Percentiles rank a stretch among this genome's conserved stretches.
These are phyloP conservation scores for Blastocystis sp. DNA, from an alignment of 352 stramenopile species.

Conservation along the genomic window DNA sequence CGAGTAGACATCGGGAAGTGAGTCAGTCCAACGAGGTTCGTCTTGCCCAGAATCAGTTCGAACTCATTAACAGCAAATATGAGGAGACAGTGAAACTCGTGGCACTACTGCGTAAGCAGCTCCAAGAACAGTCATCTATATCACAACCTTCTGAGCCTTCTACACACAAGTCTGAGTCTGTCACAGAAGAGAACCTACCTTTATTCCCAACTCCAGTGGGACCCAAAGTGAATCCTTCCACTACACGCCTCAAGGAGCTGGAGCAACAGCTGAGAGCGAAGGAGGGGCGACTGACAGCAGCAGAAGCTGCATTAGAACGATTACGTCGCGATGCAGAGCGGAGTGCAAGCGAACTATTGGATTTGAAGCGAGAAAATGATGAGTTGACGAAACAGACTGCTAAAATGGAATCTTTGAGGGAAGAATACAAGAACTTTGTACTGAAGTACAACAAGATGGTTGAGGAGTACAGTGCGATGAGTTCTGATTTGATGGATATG, in stretches of 20 bases:
- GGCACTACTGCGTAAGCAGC: constrained; percentile 78
- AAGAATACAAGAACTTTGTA: not conserved
- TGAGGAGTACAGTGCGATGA: not conserved
- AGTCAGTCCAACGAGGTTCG: not conserved
- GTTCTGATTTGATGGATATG: not conserved
- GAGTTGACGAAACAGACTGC: not conserved
- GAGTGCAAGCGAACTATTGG: constrained; percentile 1
- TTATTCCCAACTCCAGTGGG: not conserved
- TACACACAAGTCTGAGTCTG: not conserved
- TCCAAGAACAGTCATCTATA: constrained; percentile 65
- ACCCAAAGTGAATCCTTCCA: not conserved
- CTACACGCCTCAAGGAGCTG: not conserved
- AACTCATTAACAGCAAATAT: constrained; percentile 75
- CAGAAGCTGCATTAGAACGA: not conserved
- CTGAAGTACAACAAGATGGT: constrained; percentile 24
- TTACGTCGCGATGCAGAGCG: not conserved
- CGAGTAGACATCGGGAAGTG: too few species aligned
- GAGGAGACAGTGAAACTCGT: constrained; percentile 81
- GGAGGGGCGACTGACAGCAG: not conserved
- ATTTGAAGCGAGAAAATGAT: constrained; percentile 28
- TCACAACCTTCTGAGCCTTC: constrained; percentile 52
- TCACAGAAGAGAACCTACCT: not conserved
- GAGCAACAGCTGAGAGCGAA: not conserved
- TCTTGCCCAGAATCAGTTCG: constrained; percentile 1
- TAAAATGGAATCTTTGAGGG: not conserved